phyloP scores from a whole-genome alignment of 768 basidiomycete genomes.

The Ephemerocybe angulata region DNA sequence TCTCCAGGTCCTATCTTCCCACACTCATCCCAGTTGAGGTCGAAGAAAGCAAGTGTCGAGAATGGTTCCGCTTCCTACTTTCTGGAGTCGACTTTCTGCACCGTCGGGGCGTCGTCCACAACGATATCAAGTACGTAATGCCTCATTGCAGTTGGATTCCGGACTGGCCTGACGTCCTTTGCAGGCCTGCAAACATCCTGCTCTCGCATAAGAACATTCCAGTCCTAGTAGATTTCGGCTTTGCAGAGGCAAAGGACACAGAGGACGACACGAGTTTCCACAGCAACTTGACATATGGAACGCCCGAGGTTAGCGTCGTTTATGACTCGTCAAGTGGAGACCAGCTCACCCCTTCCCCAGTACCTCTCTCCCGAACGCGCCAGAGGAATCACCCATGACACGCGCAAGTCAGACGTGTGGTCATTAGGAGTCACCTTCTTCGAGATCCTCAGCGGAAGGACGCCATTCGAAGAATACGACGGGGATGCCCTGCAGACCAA shows the following conservation, averaged over 20 bases:
- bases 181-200: conserved; percentile 89
- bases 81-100: conserved; percentile 85
- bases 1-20: conserved; percentile 83
- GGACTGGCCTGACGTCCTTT: neutral
- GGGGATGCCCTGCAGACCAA: conserved; percentile 74
- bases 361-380: conserved; percentile 94
- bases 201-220: conserved; percentile 75
- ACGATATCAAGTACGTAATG: conserved; percentile 84
- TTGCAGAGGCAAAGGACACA: conserved; percentile 82
- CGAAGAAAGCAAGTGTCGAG: conserved; percentile 67
- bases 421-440: conserved; percentile 90
- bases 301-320: conserved; percentile 66
- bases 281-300: conserved; percentile 83
- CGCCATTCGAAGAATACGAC: conserved; percentile 84
- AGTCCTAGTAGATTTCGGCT: conserved; percentile 94
- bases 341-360: conserved; percentile 34
- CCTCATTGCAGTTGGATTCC: conserved; percentile 3
- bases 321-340: neutral
- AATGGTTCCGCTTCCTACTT: conserved; percentile 80
- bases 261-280: conserved; percentile 65
- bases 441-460: conserved; percentile 88
- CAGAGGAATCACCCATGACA: conserved; percentile 85
- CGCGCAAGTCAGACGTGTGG: conserved; percentile 86
- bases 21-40: conserved; percentile 86
- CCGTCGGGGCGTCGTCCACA: conserved; percentile 80